Percentiles rank a stretch among this genome's conserved stretches.
These are phyloP conservation scores for Cryoendolithus antarcticus DNA, from an alignment of 2,329 filamentous ascomycete species.

Conservation along the genomic window DNA sequence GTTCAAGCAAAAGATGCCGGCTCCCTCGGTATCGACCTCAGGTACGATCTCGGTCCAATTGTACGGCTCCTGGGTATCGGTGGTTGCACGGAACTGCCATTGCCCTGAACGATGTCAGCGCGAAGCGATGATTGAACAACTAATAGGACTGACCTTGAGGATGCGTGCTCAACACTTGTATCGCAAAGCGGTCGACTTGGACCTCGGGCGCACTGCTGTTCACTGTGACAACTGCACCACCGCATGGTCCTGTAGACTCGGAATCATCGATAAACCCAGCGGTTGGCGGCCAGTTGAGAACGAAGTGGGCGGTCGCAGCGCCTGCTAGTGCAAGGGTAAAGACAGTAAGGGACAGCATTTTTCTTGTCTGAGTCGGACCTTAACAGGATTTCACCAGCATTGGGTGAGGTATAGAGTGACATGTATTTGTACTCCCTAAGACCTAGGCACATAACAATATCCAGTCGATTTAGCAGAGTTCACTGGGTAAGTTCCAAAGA, in stretches of 20 bases:
- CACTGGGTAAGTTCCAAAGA: conserved; percentile 1
- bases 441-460: too few relatives aligned
- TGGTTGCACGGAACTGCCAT: conserved; percentile 18
- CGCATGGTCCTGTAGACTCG: conserved; percentile 17
- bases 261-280: conserved; percentile 19
- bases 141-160: conserved; percentile 5
- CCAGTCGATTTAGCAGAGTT: too few relatives aligned
- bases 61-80: conserved; percentile 16
- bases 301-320: conserved; percentile 31
- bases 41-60: conserved; percentile 19
- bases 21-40: conserved; percentile 14
- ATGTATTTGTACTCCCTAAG: background rate
- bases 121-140: too few relatives aligned
- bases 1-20: conserved; percentile 18
- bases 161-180: conserved; percentile 17
- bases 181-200: conserved; percentile 18
- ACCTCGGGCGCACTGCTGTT: conserved; percentile 14
- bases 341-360: conserved; percentile 8
- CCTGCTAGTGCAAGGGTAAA: conserved; percentile 16
- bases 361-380: background rate
- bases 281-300: conserved; percentile 26
- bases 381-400: background rate
- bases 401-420: background rate
- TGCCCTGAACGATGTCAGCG: conserved; percentile 4
- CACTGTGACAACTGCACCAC: conserved; percentile 14